Base-by-base conservation (phyloP, 2,329 filamentous ascomycete species). In the Epicoccum sorghinum region DNA sequence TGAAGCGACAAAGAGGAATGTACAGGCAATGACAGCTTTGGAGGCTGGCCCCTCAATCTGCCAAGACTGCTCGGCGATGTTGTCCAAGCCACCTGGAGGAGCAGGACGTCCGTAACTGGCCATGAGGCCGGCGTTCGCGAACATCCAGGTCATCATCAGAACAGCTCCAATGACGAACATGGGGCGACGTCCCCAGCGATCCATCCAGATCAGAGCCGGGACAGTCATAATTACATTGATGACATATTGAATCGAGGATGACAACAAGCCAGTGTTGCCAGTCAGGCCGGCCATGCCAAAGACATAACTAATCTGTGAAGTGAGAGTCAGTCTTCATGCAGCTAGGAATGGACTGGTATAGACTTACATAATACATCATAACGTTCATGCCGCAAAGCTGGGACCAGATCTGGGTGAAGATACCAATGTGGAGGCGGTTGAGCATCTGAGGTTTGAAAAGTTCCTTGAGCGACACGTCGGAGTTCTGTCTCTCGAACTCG, bases 211-310 rank as follows among this genome's bases (percentile, higher is more conserved):
- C 23, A 93, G 81, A 1, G 89, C 89, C 0, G 89, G 88, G 3
- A 93, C 71, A 0, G 90, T 93, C 86, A 91, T 90, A 47, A 87
- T 56, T 1, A 93, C 89, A 71, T 93, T 93, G 78, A 93, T 90
- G 64, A 92, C 81, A 70, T 89, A 90, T 50, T 90, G 86, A 58
- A 90, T 90, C 8, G 83, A 85, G 4, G 86, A 88, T 7, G 88
- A 82, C 39, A 89, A 73, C 7, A 91, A 80, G 33, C 85, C 82
- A 47, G 80, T 81, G 61, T 84, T 79, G 3, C 81, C 82, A 1
- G 73, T 76, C n/a, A 88, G 77, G 8, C 87, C 87, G 13, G 88
- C 87, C 88, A 91, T 91, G 9, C 80, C 80, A 71, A 90, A 90
- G 54, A 90, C 83, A 60, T 89, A 9, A 89, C 4, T 77, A 27